Evolutionary conservation across 371 early-diverging fungal species (phyloP).

Genomic region (Lichtheimia ramosa): DNA sequence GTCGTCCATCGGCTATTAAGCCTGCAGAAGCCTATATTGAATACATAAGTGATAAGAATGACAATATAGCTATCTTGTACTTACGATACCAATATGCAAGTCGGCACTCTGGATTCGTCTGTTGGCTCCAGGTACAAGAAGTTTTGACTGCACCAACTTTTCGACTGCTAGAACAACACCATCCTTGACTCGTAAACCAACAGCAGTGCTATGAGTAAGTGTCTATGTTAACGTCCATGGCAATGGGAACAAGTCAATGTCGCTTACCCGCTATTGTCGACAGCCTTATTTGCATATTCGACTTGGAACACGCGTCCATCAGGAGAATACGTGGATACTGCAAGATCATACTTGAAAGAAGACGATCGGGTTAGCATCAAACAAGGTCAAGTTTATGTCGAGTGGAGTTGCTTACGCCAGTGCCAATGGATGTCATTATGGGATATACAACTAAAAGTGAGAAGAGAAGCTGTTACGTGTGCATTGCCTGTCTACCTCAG

Average conservation of each 20-base stretch:
- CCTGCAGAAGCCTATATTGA: conserved; percentile 83
- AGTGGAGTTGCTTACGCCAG: conserved; percentile 55
- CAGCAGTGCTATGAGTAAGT: conserved; percentile 70
- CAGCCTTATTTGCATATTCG: conserved; percentile 97
- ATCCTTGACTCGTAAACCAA: conserved; percentile 92
- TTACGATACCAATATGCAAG: conserved; percentile 90
- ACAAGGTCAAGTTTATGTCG: not conserved
- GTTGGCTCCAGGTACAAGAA: conserved; percentile 91
- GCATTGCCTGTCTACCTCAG: too few relatives aligned
- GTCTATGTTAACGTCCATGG: not conserved
- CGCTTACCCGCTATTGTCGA: conserved; percentile 95
- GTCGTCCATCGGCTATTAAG: conserved; percentile 92
- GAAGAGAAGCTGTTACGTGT: not conserved
- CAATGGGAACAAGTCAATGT: not conserved
- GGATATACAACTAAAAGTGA: not conserved
- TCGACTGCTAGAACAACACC: conserved; percentile 97
- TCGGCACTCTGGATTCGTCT: conserved; percentile 91
- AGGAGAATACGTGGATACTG: conserved; percentile 97
- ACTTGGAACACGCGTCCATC: conserved; percentile 98
- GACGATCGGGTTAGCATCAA: not conserved
- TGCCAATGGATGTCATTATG: conserved; percentile 69
- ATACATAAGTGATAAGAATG: not conserved
- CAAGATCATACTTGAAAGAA: conserved; percentile 86
- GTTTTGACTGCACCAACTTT: conserved; percentile 92
- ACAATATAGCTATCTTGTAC: conserved; percentile 13